Base-by-base conservation (phyloP, 1,284 basidiomycete genomes). In the Hemileia vastatrix region DNA sequence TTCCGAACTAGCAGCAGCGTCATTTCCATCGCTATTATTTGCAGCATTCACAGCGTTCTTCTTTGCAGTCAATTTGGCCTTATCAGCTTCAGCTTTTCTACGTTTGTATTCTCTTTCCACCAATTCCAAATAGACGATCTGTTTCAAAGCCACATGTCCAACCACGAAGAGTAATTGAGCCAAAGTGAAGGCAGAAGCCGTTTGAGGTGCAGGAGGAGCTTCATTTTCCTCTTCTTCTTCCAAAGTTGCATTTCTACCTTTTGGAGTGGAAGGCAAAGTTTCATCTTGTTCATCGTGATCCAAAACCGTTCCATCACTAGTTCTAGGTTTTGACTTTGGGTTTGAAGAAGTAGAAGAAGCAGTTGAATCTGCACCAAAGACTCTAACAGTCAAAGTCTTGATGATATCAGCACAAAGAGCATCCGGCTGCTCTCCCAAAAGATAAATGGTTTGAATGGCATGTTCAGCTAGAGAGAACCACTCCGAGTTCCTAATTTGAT, bases 51-150 rank as follows among this genome's bases (percentile, higher is more conserved):
- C 67, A 1, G 75, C 76, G 1, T 76, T 77, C 67, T 77, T 77
- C 55, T 73, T 77, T 77, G 68, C 18, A 2, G 1, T 36, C 27
- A 66, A 66, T 13, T 70, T 70, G 13, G 67, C 68, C 69, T 85
- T 81, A 18, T 81, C 85, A 64, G 84, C 86, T 73, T 90, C 89
- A 62, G 94, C 90, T 78, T 96, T 97, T 76, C 94, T 86, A 13
- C 92, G 81, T 78, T 98, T 98, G 84, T 89, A 88, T 74, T 98
- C 94, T 43, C 93, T 81, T 77, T 98, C 94, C 18, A 97, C 87
- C 50, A 95, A 81, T 76, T 98, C 94, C 32, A 98, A 83, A 74
- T 91, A 95, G 23, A 95, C 91, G 63, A 96, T 91, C 67, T 97
- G 92, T 77, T 96, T 96, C 78, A 97, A 89, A 6, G 91, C 91